Evolutionary conservation across 2,329 filamentous ascomycete species (phyloP), one percentile per base, ranked within the genome.

Genomic region (Aspergillus intermedius): DNA sequence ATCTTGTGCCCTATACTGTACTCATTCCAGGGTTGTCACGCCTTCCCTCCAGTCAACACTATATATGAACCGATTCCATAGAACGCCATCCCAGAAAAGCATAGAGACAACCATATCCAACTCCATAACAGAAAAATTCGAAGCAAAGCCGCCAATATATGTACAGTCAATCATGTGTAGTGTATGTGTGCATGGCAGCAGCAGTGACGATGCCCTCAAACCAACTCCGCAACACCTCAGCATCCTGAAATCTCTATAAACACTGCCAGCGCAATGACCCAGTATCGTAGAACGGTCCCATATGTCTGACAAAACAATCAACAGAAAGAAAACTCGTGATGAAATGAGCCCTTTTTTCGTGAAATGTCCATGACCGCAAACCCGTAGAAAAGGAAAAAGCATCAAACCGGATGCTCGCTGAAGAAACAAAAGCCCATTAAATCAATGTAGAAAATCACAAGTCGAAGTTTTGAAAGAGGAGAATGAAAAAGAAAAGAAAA

Each of bases 101-200:
- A 40, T 12, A 30, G 25, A 30, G 25, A 40, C 37, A n/a, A 10
- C 37, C 37, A 19, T 49, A 49, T 41, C 42, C 42, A 49, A 49
- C 47, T 34, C 47, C 47, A 37, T 15, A 6, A 10, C 22, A 17
- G 41, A 46, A 45, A 35, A 46, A 45, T 51, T 48, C 48, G 54
- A 52, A 55, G 48, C 50, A 53, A 48, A 57, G 56, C 54, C 55
- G 45, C 57, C 50, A 50, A 58, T 56, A 67, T 66, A 66, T 66
- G 59, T 66, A 66, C 62, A 67, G 57, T 54, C 50, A 58, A 60
- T 40, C 17, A 40, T 56, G 55, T 58, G 60, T 51, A 56, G 58
- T 59, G 54, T 57, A 55, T 52, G 56, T 52, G 53, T 47, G 45
- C 51, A 50, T 40, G 37, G 37, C 17, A 40, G 19, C 37, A 40